Evolutionary conservation across 139 green algal species (phyloP).

Genomic region (Coelastrella sp.): DNA sequence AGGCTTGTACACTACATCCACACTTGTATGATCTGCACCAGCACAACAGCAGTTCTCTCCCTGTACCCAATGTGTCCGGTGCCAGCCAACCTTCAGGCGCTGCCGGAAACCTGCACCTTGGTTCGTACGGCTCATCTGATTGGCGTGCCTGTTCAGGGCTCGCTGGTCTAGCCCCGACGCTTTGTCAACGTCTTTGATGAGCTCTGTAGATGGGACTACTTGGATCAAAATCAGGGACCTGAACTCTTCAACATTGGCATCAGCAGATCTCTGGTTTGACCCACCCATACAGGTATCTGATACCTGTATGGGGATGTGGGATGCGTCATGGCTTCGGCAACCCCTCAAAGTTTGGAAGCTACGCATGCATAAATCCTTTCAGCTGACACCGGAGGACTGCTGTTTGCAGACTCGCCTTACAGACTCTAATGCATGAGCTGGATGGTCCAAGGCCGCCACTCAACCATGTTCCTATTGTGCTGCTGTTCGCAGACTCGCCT

Average conservation of each 20-base stretch:
- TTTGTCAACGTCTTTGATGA: neutral
- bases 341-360: too few species aligned
- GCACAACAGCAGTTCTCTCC: neutral
- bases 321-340: too few species aligned
- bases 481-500: neutral
- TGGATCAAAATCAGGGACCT: neutral
- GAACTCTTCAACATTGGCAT: neutral
- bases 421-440: neutral
- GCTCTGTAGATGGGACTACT: neutral
- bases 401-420: neutral
- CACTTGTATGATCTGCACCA: neutral
- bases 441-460: neutral
- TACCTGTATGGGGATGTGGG: too few species aligned
- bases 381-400: neutral
- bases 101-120: neutral
- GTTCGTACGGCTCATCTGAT: neutral
- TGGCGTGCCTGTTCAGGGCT: neutral
- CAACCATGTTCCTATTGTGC: neutral
- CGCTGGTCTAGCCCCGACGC: neutral
- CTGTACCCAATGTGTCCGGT: neutral
- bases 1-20: neutral
- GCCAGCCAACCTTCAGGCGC: neutral
- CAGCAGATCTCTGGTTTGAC: constrained; percentile 3
- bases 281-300: neutral
- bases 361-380: neutral